phyloP scores from a whole-genome alignment of 306 rosid species.

The Corylus americana region DNA sequence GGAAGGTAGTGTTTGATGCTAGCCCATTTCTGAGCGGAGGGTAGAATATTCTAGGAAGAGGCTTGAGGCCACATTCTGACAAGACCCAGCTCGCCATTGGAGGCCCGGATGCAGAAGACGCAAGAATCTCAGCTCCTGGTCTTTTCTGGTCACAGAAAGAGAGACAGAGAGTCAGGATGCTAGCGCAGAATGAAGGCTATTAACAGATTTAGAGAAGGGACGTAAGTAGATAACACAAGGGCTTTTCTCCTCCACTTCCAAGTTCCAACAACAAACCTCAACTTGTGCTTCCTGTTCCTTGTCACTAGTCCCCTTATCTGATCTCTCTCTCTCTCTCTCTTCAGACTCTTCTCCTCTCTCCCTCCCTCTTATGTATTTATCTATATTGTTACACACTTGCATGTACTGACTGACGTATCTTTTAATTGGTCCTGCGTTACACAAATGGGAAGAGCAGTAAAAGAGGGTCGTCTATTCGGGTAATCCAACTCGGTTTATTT shows the following conservation, averaged over 20 bases:
- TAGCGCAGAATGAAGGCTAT: background rate
- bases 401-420: background rate
- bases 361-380: background rate
- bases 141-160: constrained; percentile 14
- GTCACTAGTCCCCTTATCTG: background rate
- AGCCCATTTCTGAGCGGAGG: constrained; percentile 50
- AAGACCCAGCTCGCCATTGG: constrained; percentile 81
- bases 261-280: constrained; percentile 26
- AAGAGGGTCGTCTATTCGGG: background rate
- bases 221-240: constrained; percentile 35
- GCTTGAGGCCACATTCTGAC: constrained; percentile 84
- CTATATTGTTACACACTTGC: too few species aligned
- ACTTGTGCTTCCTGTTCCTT: constrained; percentile 28
- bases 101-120: constrained; percentile 39
- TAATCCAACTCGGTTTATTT: background rate
- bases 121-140: background rate
- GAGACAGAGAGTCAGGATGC: background rate
- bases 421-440: background rate
- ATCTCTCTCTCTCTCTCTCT: background rate
- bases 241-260: constrained; percentile 36
- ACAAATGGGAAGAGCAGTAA: background rate
- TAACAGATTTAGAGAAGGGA: background rate
- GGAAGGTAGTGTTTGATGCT: constrained; percentile 14
- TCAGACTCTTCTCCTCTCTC: background rate
- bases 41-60: constrained; percentile 51